phyloP scores from a whole-genome alignment of 2,329 filamentous ascomycete genomes.

The Trichoderma harzianum region DNA sequence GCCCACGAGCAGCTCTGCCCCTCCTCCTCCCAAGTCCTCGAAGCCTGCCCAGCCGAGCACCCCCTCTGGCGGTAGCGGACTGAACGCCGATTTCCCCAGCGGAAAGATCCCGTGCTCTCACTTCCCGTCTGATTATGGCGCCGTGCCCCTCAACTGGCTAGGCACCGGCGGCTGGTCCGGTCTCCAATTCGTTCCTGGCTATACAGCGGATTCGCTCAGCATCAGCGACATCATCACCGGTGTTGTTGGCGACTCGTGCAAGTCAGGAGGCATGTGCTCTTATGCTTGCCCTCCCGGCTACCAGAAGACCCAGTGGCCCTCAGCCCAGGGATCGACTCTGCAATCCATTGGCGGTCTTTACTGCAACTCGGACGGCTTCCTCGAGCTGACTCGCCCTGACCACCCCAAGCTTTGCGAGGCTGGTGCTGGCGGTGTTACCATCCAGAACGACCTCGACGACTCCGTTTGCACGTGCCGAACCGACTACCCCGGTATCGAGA shows the following conservation, averaged over 20 bases:
- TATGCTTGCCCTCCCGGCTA: constrained; percentile 91
- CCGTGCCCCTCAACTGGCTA: constrained; percentile 66
- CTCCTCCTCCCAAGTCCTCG: constrained; percentile 18
- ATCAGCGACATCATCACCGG: constrained; percentile 66
- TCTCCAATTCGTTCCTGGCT: constrained; percentile 63
- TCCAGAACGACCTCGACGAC: constrained; percentile 69
- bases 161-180: constrained; percentile 73
- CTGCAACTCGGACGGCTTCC: constrained; percentile 70
- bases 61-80: constrained; percentile 41
- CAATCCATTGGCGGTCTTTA: constrained; percentile 86
- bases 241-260: constrained; percentile 59
- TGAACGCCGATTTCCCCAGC: constrained; percentile 70
- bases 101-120: constrained; percentile 65
- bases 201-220: constrained; percentile 43
- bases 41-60: background rate
- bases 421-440: constrained; percentile 66
- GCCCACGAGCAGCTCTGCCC: constrained; percentile 29
- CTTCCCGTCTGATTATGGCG: constrained; percentile 81
- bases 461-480: constrained; percentile 82
- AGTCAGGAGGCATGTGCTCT: constrained; percentile 71
- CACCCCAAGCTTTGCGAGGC: constrained; percentile 69
- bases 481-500: constrained; percentile 91
- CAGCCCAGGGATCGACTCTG: constrained; percentile 69
- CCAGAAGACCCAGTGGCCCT: constrained; percentile 88
- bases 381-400: constrained; percentile 70